Evolutionary conservation across 2,329 filamentous ascomycete genomes (phyloP).

Genomic region (Botryosphaeria dothidea): DNA sequence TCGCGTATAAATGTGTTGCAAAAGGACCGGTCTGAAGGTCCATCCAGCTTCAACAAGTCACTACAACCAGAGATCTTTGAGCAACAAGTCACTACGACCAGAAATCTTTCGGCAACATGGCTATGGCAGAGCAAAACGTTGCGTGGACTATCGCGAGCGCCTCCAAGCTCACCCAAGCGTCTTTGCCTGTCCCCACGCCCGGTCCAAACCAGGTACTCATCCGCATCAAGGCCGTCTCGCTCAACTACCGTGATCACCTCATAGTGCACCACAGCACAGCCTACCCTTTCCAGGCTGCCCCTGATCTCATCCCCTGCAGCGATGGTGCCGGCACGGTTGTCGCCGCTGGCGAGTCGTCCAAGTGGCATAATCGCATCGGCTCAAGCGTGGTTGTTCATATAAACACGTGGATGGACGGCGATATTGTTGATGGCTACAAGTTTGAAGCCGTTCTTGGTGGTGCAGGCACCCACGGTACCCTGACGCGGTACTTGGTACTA

Average conservation of each 20-base stretch:
- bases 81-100: neutral
- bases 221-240: conserved; percentile 15
- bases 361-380: conserved; percentile 20
- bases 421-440: conserved; percentile 20
- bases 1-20: neutral
- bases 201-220: conserved; percentile 19
- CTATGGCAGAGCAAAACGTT: neutral
- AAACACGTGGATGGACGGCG: conserved; percentile 22
- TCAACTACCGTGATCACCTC: conserved; percentile 17
- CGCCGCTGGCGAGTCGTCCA: conserved; percentile 12
- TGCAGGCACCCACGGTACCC: conserved; percentile 39
- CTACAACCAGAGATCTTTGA: neutral
- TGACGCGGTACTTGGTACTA: conserved; percentile 46
- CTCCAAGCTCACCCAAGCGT: neutral
- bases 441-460: conserved; percentile 24
- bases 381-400: conserved; percentile 20
- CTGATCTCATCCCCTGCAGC: conserved; percentile 22
- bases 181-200: neutral
- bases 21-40: neutral
- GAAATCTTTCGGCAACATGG: neutral
- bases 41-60: neutral
- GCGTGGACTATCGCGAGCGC: neutral
- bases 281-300: neutral
- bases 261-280: conserved; percentile 2
- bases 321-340: conserved; percentile 27